Evolutionary conservation across 495 filamentous ascomycete species (phyloP).

Genomic region (Rostrohypoxylon terebratum): DNA sequence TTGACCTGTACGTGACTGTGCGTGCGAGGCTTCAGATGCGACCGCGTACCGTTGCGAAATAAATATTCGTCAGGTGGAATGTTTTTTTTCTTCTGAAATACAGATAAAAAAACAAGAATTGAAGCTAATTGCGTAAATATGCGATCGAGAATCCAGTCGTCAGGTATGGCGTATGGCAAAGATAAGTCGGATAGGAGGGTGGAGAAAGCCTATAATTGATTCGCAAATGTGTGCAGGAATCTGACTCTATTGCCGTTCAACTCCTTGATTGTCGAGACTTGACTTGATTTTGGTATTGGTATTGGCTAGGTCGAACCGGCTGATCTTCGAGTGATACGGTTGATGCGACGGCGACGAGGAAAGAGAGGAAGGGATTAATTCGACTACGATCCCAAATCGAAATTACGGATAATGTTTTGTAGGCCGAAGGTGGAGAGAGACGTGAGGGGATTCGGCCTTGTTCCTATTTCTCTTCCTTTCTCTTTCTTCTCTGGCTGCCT

Average conservation of each 20-base stretch:
- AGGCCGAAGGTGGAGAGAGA: neutral
- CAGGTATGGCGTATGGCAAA: constrained; percentile 40
- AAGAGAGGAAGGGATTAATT: constrained; percentile 23
- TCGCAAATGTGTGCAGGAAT: constrained; percentile 23
- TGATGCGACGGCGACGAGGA: constrained; percentile 18
- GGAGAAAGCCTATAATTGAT: constrained; percentile 44
- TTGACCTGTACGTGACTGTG: too few species aligned
- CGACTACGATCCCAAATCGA: constrained; percentile 35
- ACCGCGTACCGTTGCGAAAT: constrained; percentile 32
- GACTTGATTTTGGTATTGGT: neutral
- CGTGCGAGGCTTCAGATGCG: constrained; percentile 20
- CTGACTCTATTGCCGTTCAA: constrained; percentile 30
- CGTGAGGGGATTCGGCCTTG: constrained; percentile 1
- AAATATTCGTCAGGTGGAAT: neutral
- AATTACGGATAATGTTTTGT: constrained; percentile 12
- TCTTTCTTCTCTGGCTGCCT: constrained; percentile 12
- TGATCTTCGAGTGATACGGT: constrained; percentile 13
- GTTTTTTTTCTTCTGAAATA: constrained; percentile 14
- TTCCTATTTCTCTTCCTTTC: constrained; percentile 22
- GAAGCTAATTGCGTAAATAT: constrained; percentile 36
- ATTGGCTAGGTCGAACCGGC: constrained; percentile 7
- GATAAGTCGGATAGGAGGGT: constrained; percentile 38
- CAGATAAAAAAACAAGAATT: constrained; percentile 22
- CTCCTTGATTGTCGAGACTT: constrained; percentile 21
- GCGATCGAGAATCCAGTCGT: constrained; percentile 39